These are phyloP conservation scores for Cercospora zeae-maydis DNA, from an alignment of 2,329 filamentous ascomycete genomes.

Conservation along the genomic window DNA sequence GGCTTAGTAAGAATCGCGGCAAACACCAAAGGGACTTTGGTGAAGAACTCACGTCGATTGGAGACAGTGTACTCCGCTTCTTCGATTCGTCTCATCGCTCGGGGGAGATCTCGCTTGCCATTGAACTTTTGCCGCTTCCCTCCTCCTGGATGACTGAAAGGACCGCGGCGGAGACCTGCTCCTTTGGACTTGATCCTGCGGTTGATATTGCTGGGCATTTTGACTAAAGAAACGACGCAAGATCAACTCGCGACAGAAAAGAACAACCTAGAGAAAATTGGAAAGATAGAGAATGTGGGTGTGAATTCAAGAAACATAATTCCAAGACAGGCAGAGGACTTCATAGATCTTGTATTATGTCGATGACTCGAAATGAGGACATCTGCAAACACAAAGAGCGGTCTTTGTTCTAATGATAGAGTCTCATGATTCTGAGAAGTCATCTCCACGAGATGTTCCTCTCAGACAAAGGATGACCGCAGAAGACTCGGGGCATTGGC, in stretches of 20 bases:
- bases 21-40: background rate
- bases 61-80: background rate
- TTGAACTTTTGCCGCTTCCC: background rate
- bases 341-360: background rate
- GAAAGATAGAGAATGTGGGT: background rate
- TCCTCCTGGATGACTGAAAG: background rate
- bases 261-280: background rate
- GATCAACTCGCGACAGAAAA: background rate
- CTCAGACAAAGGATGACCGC: background rate
- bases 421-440: background rate
- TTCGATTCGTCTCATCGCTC: background rate
- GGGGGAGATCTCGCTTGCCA: background rate
- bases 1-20: background rate
- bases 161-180: background rate
- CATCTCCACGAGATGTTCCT: background rate
- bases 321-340: background rate
- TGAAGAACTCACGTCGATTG: background rate
- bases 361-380: background rate
- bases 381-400: background rate
- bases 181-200: background rate
- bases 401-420: conserved; percentile 3
- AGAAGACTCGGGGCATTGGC: background rate
- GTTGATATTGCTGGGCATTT: background rate
- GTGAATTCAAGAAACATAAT: background rate
- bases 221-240: background rate